Conservation (phyloP, 768 basidiomycete genomes). For the Tremella mesenterica region DNA sequence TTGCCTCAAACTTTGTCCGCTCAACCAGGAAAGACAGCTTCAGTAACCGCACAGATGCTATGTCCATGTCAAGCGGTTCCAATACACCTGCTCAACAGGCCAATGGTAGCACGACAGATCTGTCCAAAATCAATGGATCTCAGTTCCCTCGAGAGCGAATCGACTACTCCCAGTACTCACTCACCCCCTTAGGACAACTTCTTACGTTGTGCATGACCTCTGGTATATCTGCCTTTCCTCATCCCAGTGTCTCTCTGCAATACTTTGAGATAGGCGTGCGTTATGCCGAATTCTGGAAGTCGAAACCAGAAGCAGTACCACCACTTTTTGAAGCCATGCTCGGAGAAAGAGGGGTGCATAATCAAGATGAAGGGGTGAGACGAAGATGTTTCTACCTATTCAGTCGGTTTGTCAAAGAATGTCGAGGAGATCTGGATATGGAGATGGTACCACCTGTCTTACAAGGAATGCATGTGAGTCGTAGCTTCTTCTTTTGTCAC, state of each 20-base stretch:
- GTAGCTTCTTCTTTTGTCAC: constrained; percentile 19
- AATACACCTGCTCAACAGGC: constrained; percentile 19
- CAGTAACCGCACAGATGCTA: constrained; percentile 24
- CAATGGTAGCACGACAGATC: neutral
- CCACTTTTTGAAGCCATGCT: constrained; percentile 83
- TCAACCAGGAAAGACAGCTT: constrained; percentile 29
- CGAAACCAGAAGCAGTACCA: constrained; percentile 77
- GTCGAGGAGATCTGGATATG: constrained; percentile 63
- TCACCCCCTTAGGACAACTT: constrained; percentile 86
- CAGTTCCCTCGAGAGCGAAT: constrained; percentile 17
- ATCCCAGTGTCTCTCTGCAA: constrained; percentile 73
- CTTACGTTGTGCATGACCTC: constrained; percentile 73
- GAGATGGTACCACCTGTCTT: constrained; percentile 65
- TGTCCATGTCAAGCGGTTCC: constrained; percentile 19
- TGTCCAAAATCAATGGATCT: neutral
- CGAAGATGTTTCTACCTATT: constrained; percentile 85
- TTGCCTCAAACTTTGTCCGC: constrained; percentile 48
- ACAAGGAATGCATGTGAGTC: constrained; percentile 46
- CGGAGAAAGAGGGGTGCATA: constrained; percentile 78
- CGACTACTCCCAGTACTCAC: constrained; percentile 53
- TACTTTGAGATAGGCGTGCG: constrained; percentile 89
- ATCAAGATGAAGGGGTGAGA: constrained; percentile 58
- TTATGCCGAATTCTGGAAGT: constrained; percentile 93
- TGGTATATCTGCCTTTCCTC: constrained; percentile 70
- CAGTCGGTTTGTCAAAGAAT: constrained; percentile 79